A percentile compares a stretch with the other conserved stretches of the same genome.
phyloP scores from a whole-genome alignment of 2,329 filamentous ascomycete species.

The Emergomyces pasteurianus region DNA sequence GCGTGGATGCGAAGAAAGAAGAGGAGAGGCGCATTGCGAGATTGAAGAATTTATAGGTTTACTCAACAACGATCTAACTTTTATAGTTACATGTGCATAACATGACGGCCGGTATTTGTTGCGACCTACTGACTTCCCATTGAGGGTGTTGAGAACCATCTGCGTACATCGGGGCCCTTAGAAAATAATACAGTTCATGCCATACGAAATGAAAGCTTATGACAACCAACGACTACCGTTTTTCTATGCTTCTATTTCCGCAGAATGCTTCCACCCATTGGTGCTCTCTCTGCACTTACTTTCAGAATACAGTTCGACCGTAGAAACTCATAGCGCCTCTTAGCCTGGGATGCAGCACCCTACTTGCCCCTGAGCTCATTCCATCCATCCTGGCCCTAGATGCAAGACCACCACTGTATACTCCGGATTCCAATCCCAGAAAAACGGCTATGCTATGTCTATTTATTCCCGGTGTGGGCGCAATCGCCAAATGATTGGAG shows the following conservation, averaged over 20 bases:
- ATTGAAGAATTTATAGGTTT: conserved; percentile 22
- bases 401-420: conserved; percentile 13
- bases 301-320: conserved; percentile 15
- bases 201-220: background rate
- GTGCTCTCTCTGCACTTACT: conserved; percentile 12
- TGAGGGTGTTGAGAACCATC: background rate
- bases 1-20: conserved; percentile 44
- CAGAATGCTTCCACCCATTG: background rate
- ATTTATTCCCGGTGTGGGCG: conserved; percentile 22
- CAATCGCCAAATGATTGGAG: conserved; percentile 36
- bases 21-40: conserved; percentile 43
- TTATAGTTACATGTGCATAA: background rate
- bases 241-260: background rate
- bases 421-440: conserved; percentile 43
- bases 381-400: background rate
- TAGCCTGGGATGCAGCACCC: background rate
- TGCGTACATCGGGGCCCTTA: background rate
- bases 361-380: background rate
- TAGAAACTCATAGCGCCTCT: conserved; percentile 12
- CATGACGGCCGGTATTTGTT: background rate
- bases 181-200: background rate
- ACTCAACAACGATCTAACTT: background rate
- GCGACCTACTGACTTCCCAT: too few relatives aligned
- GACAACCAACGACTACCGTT: background rate
- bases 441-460: conserved; percentile 45